Conservation (phyloP, 306 rosid species). For the Arachis hypogaea region DNA sequence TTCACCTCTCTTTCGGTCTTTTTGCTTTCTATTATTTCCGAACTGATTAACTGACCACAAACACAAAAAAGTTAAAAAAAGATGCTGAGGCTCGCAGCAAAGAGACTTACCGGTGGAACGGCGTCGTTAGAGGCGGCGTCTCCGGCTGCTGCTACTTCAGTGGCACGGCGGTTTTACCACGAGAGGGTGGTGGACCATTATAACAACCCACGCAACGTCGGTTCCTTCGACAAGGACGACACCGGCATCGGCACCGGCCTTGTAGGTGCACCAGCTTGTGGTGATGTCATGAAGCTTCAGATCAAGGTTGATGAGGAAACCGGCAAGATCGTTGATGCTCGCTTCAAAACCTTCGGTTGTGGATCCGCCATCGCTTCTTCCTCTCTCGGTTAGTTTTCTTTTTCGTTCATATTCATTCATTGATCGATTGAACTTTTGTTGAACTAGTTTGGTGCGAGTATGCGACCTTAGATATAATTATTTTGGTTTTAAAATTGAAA, state of each 20-base stretch:
- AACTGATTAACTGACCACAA: background rate
- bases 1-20: background rate
- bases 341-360: constrained; percentile 96
- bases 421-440: no score
- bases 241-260: constrained; percentile 88
- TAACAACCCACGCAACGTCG: constrained; percentile 90
- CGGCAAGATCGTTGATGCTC: constrained; percentile 86
- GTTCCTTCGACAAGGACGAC: constrained; percentile 85
- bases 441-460: background rate
- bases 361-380: constrained; percentile 99
- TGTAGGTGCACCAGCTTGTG: constrained; percentile 97
- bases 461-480: no score
- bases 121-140: constrained; percentile 43
- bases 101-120: constrained; percentile 53
- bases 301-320: constrained; percentile 84
- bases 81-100: constrained; percentile 66
- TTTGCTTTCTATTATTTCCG: background rate
- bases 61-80: background rate
- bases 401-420: no score
- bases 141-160: constrained; percentile 44
- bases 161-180: constrained; percentile 79
- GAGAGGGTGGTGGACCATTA: constrained; percentile 97
- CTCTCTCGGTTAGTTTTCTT: constrained; percentile 69
- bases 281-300: constrained; percentile 97
- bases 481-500: no score